These are phyloP conservation scores for Hemisphaericaspora subhashii DNA, from an alignment of 1,139 yeast species.

Conservation along the genomic window DNA sequence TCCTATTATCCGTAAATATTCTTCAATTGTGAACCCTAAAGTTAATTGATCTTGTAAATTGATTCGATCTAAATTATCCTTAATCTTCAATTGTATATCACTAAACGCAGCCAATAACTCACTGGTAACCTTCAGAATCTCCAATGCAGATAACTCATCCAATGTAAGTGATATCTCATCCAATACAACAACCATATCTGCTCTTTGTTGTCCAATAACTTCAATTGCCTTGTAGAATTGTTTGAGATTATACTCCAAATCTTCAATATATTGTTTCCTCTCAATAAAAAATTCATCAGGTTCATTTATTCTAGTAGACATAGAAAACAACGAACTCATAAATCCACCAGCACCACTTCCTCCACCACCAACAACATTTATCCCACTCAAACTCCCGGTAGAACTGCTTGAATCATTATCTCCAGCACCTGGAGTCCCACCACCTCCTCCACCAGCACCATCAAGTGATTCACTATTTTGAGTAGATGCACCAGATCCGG, in stretches of 20 bases:
- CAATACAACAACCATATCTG: conserved; percentile 56
- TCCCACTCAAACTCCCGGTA: conserved; percentile 30
- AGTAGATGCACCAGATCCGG: conserved; percentile 52
- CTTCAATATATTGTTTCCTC: conserved; percentile 68
- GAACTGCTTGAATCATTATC: conserved; percentile 24
- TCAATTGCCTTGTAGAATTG: conserved; percentile 73
- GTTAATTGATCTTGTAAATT: conserved; percentile 86
- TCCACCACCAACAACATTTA: conserved; percentile 21
- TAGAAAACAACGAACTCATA: conserved; percentile 62
- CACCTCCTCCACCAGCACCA: no score
- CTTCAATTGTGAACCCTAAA: conserved; percentile 84
- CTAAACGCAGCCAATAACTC: conserved; percentile 60
- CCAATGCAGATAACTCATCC: conserved; percentile 74
- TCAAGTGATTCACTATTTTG: conserved; percentile 46
- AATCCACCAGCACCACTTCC: conserved; percentile 48
- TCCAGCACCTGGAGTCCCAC: conserved; percentile 21
- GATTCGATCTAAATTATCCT: conserved; percentile 74
- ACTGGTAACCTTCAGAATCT: conserved; percentile 67
- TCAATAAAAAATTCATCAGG: conserved; percentile 77
- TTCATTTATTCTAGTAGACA: conserved; percentile 65
- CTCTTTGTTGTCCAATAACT: conserved; percentile 69
- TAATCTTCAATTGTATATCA: conserved; percentile 67
- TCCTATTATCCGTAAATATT: conserved; percentile 74
- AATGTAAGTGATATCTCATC: conserved; percentile 55
- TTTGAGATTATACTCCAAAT: conserved; percentile 70